Evolutionary conservation across 169 alveolate genomes (phyloP), one percentile per base, ranked within the genome.

Genomic region (Eimeria sp.): DNA sequence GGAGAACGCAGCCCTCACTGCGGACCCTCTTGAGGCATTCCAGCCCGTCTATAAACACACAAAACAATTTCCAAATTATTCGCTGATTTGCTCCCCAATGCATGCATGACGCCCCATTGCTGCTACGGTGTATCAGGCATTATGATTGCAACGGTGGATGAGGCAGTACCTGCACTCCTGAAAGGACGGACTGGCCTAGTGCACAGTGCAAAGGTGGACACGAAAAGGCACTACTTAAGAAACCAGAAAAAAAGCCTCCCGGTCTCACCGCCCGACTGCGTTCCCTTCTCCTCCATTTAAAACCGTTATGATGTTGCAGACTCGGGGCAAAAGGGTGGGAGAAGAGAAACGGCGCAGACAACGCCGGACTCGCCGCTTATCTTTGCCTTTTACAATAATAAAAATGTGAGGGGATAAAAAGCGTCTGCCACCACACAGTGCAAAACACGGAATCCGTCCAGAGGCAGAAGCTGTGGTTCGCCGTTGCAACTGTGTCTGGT

Each of bases 1-100:
- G 58, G 45, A 92, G 75, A 40, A 92, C 96, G 45, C 96, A 92
- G n/a, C 96, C 96, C 22, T 92, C 96, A 25, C 96, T 92, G 43
- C 92, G 91, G 54, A 92, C 96, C 54, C 96, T 57, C n/a, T 76
- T 92, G 72, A 92, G 76, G 43, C 54, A 54, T 25, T 83, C 91
- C 27, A 51, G 6, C 27, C 58, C 58, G 58, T 30, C 84, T 73
- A 65, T 61, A 61, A 65, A n/a, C 75, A 65, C 43, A 65, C 34
- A 65, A n/a, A 18, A 6, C 34, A 65, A 65, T 43, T 6, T 7
- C 5, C 18, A n/a, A 20, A 20, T 14, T 6, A 43, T 20, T 65
- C 75, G 22, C 16, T 13, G 7, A 4, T n/a, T 13, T 65, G 75
- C 3, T 0, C 43, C 75, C n/a, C 75, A 34, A 10, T 13, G n/a